Conservation (phyloP, 2,329 filamentous ascomycete genomes). For the Botrytis tulipae region DNA sequence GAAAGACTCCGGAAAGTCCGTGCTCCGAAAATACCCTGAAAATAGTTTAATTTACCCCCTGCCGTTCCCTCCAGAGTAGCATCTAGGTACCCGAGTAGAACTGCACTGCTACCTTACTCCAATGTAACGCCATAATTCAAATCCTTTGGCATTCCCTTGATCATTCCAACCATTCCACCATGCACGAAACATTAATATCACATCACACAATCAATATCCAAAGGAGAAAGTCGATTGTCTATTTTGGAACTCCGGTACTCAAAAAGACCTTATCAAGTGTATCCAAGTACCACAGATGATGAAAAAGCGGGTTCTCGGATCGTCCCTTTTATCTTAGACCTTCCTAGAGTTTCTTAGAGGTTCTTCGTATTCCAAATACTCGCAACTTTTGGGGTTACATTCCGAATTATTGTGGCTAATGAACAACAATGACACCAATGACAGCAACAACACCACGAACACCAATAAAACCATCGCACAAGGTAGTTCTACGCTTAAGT, state of each 20-base stretch:
- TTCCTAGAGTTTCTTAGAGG: constrained; percentile 12
- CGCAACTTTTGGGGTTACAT: not conserved
- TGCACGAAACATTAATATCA: no score
- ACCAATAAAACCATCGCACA: not conserved
- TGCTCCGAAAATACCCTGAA: not conserved
- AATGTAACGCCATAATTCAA: not conserved
- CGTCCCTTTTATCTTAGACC: not conserved
- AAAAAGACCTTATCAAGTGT: not conserved
- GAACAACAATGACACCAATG: not conserved
- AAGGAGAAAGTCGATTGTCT: constrained; percentile 8
- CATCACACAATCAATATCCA: not conserved
- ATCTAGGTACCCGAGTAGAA: no score
- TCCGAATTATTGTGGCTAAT: not conserved
- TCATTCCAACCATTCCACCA: no score
- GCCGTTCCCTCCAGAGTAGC: no score
- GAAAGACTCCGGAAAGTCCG: not conserved
- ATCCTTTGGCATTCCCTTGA: not conserved
- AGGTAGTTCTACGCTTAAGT: not conserved
- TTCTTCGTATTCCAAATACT: constrained; percentile 15
- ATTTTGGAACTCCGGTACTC: not conserved
- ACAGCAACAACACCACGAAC: not conserved
- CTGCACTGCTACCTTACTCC: no score
- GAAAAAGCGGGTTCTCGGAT: not conserved
- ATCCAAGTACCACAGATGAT: not conserved
- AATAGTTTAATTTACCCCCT: not conserved